These are phyloP conservation scores for Ophiostoma sp. DNA, from an alignment of 2,329 filamentous ascomycete species.

Conservation along the genomic window DNA sequence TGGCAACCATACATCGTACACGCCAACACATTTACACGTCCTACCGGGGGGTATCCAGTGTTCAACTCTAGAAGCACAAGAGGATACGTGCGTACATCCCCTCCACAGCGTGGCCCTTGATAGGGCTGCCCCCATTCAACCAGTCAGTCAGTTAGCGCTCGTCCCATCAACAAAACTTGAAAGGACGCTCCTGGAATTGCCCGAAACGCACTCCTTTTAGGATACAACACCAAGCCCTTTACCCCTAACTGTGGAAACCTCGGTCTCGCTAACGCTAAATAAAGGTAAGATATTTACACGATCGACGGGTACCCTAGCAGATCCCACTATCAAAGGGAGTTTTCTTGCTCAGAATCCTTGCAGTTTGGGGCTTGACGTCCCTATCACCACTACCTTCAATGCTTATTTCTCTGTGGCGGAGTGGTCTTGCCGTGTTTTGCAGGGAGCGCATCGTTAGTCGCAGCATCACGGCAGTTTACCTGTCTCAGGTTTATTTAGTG, in stretches of 20 bases:
- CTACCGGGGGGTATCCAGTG: neutral
- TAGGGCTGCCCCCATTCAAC: neutral
- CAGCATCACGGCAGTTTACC: neutral
- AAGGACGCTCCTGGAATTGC: neutral
- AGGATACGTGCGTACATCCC: neutral
- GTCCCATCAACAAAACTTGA: neutral
- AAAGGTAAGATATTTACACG: slow-evolving; percentile 13
- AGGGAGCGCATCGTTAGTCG: neutral
- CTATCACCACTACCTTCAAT: slow-evolving; percentile 11
- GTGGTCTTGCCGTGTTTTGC: slow-evolving; percentile 11
- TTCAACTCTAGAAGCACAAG: neutral
- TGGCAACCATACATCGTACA: neutral
- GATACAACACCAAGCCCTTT: slow-evolving; percentile 12
- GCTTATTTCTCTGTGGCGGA: slow-evolving; percentile 15
- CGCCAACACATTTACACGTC: neutral
- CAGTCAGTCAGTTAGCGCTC: neutral
- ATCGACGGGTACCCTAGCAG: slow-evolving; percentile 15
- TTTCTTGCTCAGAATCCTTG: slow-evolving; percentile 15
- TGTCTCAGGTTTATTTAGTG: neutral
- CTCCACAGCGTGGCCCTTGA: neutral
- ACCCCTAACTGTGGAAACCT: slow-evolving; percentile 7
- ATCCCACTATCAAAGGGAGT: slow-evolving; percentile 13
- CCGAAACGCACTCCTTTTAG: neutral
- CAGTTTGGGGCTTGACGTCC: neutral
- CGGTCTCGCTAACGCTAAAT: slow-evolving; percentile 17